Evolutionary conservation across 2,329 filamentous ascomycete genomes (phyloP), one percentile per base, ranked within the genome.

Genomic region (Trichocomaceae sp.): DNA sequence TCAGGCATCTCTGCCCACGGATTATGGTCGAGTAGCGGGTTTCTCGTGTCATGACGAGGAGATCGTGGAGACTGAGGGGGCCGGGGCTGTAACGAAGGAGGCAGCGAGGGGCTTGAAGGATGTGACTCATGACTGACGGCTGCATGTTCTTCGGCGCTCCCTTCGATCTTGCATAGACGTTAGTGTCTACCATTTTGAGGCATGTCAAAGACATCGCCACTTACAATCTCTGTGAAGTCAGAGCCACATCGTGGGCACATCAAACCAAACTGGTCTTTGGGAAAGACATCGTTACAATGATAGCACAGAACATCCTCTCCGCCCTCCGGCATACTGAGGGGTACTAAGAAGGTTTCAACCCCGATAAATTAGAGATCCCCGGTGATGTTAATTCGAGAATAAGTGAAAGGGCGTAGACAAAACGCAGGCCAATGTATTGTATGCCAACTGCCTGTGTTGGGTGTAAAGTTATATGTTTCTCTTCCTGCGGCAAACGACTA

Each of bases 211-310:
- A 47, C 44, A 4, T 13, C 20, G 15, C 54, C 39, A 37, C 50
- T 57, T 77, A 95, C 91, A 63, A 97, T 90, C 74, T 99, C 91
- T 15, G 84, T 89, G 61, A 89, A 85, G 19, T 95, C 89, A 37
- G 84, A 83, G 3, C 79, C 68, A 68, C 93, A 99, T n/a, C 75
- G 71, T 15, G 90, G 90, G 67, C 93, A 99, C 15, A 74, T 75
- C 59, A 95, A 73, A 23, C 80, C 84, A 60, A 80, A 77, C 59
- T 87, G 80, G 57, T 88, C 82, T 57, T 83, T 78, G 65, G 86
- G 88, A 90, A 90, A 97, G 69, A 96, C 86, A 59, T 87, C 75
- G 51, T 80, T 70, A 74, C 93, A 97, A 57, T 79, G 75, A 72
- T 97, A 90, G 72, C 93, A 99, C 70, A 81, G 95, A 53, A 96